Evolutionary conservation across 768 basidiomycete genomes (phyloP).

Genomic region (Antrodiella citrinella): DNA sequence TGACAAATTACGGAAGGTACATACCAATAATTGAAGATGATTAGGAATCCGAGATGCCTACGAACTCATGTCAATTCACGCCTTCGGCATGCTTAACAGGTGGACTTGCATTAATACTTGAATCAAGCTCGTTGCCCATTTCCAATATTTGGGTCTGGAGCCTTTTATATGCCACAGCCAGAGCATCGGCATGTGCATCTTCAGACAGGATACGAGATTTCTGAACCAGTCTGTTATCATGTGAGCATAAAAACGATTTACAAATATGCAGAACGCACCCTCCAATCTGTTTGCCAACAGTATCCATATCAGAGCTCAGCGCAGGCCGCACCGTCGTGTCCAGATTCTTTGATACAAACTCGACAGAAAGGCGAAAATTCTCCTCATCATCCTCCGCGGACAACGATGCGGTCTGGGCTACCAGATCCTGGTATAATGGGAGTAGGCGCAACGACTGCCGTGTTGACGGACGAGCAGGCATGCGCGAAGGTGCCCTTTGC

Average conservation of each 20-base stretch:
- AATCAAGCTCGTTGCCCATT: constrained; percentile 49
- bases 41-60: constrained; percentile 57
- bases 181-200: constrained; percentile 51
- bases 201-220: constrained; percentile 66
- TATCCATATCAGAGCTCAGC: constrained; percentile 45
- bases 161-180: constrained; percentile 42
- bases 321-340: constrained; percentile 54
- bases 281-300: constrained; percentile 42
- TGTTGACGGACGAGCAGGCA: constrained; percentile 45
- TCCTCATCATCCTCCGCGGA: constrained; percentile 32
- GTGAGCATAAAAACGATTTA: no score
- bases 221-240: constrained; percentile 22
- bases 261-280: constrained; percentile 37
- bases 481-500: constrained; percentile 22
- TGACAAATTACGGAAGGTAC: constrained; percentile 12
- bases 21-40: constrained; percentile 67
- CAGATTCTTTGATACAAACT: constrained; percentile 49
- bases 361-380: constrained; percentile 41
- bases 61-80: not conserved
- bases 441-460: constrained; percentile 42
- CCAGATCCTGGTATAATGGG: constrained; percentile 47
- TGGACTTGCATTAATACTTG: constrained; percentile 48
- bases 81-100: not conserved
- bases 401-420: constrained; percentile 46
- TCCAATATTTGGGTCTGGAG: constrained; percentile 43